Evolutionary conservation across 306 rosid genomes (phyloP).

Genomic region (Cyclanthera cordifolia): DNA sequence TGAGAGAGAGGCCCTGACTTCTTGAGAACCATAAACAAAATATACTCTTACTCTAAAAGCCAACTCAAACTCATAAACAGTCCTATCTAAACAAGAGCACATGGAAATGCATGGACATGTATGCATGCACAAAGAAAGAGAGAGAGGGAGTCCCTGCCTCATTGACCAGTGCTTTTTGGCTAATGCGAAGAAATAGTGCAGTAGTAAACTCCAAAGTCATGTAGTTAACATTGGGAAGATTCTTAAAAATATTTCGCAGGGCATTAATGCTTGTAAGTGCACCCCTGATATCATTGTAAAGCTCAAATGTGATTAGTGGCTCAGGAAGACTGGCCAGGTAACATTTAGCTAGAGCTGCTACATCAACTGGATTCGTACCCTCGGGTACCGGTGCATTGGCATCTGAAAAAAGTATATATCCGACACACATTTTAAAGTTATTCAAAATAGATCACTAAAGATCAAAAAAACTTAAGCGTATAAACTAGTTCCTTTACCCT

Average conservation of each 20-base stretch:
- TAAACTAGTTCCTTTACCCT: conserved; percentile 35
- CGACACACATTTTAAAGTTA: conserved; percentile 8
- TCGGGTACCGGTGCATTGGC: conserved; percentile 63
- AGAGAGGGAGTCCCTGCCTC: conserved; percentile 41
- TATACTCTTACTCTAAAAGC: conserved; percentile 1
- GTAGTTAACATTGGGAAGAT: conserved; percentile 76
- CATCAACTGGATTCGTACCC: conserved; percentile 62
- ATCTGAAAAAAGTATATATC: conserved; percentile 30
- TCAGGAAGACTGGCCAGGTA: conserved; percentile 94
- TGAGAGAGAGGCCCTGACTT: background rate
- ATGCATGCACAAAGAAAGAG: conserved; percentile 1
- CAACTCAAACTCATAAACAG: background rate
- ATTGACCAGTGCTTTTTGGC: conserved; percentile 79
- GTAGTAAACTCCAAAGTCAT: conserved; percentile 86
- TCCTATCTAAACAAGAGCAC: background rate
- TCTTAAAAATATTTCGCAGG: conserved; percentile 66
- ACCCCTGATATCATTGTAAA: conserved; percentile 55
- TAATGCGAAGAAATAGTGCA: conserved; percentile 69
- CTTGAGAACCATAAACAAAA: background rate
- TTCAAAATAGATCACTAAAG: conserved; percentile 17
- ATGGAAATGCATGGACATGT: background rate
- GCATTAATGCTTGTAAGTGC: conserved; percentile 63
- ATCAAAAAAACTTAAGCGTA: background rate
- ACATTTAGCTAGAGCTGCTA: conserved; percentile 76
- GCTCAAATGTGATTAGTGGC: conserved; percentile 76